These are phyloP conservation scores for Hypoxylon lienhwacheense DNA, from an alignment of 495 filamentous ascomycete genomes.

Conservation along the genomic window DNA sequence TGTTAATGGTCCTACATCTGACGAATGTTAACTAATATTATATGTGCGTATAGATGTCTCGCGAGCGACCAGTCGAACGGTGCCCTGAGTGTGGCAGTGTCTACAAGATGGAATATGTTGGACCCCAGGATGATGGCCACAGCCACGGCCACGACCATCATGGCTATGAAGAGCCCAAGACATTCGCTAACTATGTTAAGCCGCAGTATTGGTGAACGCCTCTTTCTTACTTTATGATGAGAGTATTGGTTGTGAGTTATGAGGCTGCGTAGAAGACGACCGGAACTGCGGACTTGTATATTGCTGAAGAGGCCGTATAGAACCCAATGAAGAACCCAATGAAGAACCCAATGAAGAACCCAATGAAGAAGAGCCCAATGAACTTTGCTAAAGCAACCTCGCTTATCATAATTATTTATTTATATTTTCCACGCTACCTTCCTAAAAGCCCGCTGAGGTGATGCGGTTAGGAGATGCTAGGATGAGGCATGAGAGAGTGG, in stretches of 20 bases:
- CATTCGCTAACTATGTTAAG: conserved; percentile 88
- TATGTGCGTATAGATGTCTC: conserved; percentile 65
- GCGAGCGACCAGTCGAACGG: conserved; percentile 86
- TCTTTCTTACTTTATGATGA: background rate
- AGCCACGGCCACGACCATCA: conserved; percentile 55
- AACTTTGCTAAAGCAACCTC: too few relatives aligned
- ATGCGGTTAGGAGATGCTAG: too few relatives aligned
- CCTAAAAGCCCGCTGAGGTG: too few relatives aligned
- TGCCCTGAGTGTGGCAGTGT: conserved; percentile 95
- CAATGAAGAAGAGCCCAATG: too few relatives aligned
- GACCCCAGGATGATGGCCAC: conserved; percentile 70
- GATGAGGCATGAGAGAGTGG: too few relatives aligned
- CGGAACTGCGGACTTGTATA: conserved; percentile 29
- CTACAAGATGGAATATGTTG: conserved; percentile 96
- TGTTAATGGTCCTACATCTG: background rate
- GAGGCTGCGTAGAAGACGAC: conserved; percentile 15
- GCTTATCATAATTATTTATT: too few relatives aligned
- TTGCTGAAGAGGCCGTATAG: conserved; percentile 34
- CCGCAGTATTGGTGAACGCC: conserved; percentile 77
- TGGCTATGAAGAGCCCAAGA: conserved; percentile 79
- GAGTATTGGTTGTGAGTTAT: conserved; percentile 6
- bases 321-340: conserved; percentile 28
- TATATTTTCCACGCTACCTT: too few relatives aligned
- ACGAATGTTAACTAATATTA: conserved; percentile 17
- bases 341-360: too few relatives aligned